phyloP scores from a whole-genome alignment of 495 filamentous ascomycete genomes.

The Penicillium malachiteum region DNA sequence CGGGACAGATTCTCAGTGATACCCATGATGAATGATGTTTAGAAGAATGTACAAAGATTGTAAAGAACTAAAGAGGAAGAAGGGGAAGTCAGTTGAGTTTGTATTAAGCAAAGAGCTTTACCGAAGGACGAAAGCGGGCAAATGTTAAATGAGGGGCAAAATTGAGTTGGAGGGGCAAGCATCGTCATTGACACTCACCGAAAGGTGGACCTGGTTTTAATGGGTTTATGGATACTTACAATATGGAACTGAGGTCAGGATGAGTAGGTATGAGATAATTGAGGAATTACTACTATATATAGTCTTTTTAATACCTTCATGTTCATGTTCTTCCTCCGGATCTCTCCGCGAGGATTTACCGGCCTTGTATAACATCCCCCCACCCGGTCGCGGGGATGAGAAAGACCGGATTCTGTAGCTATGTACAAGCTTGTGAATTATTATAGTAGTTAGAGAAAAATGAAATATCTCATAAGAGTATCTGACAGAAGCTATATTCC shows the following conservation, averaged over 20 bases:
- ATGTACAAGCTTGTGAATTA: too few relatives aligned
- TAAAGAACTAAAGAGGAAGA: conserved; percentile 4
- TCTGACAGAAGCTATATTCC: too few relatives aligned
- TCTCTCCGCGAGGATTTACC: conserved; percentile 2
- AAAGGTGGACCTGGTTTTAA: conserved; percentile 7
- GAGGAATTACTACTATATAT: background rate
- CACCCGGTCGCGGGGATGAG: background rate
- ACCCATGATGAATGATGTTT: conserved; percentile 50
- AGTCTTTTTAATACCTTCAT: too few relatives aligned
- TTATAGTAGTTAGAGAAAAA: too few relatives aligned
- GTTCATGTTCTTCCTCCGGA: background rate
- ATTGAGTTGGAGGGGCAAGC: conserved; percentile 18
- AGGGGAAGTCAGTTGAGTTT: conserved; percentile 9
- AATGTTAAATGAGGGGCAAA: conserved; percentile 21
- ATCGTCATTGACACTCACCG: conserved; percentile 35
- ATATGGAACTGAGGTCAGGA: conserved; percentile 29
- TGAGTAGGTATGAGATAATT: conserved; percentile 14
- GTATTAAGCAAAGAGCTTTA: conserved; percentile 14
- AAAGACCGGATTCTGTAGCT: background rate
- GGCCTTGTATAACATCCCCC: conserved; percentile 3
- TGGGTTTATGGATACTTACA: background rate
- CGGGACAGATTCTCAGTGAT: conserved; percentile 63
- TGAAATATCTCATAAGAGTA: too few relatives aligned
- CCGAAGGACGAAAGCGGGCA: conserved; percentile 32
- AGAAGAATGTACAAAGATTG: background rate